phyloP scores from a whole-genome alignment of 2,329 filamentous ascomycete genomes.

The Didymella lethalis region DNA sequence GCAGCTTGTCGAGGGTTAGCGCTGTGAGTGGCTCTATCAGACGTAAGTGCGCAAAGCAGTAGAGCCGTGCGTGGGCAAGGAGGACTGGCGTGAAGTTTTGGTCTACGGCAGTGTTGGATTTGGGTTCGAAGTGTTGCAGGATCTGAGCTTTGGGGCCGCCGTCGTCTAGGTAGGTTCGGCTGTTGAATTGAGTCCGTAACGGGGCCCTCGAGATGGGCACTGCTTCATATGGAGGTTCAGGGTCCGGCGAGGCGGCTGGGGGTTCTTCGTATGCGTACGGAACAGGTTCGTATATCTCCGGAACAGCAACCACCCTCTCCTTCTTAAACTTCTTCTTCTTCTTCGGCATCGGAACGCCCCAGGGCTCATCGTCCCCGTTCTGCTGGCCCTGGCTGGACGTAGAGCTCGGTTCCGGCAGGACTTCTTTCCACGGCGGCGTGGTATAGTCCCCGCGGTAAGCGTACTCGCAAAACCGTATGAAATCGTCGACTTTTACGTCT shows the following conservation, averaged over 20 bases:
- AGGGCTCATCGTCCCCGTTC: not conserved
- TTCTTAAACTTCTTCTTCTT: not conserved
- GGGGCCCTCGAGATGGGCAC: slow-evolving; percentile 21
- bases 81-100: slow-evolving; percentile 35
- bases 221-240: slow-evolving; percentile 1
- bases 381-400: slow-evolving; percentile 1
- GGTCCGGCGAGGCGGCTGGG: not conserved
- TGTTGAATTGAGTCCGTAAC: slow-evolving; percentile 28
- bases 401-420: slow-evolving; percentile 5
- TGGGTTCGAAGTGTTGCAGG: slow-evolving; percentile 24
- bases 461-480: slow-evolving; percentile 35
- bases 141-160: slow-evolving; percentile 23
- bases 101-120: slow-evolving; percentile 23
- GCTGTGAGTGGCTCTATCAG: slow-evolving; percentile 24
- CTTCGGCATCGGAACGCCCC: not conserved
- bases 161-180: slow-evolving; percentile 23
- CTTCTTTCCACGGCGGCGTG: slow-evolving; percentile 24
- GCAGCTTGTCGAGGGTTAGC: slow-evolving; percentile 27
- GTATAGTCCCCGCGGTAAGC: slow-evolving; percentile 37
- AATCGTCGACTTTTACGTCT: slow-evolving; percentile 33
- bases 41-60: slow-evolving; percentile 22
- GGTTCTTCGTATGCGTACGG: not conserved
- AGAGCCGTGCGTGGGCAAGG: slow-evolving; percentile 27
- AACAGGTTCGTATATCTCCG: not conserved
- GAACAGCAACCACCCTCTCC: not conserved